Conservation (phyloP, 2,329 filamentous ascomycete genomes). For the Spiromastix sp. region DNA sequence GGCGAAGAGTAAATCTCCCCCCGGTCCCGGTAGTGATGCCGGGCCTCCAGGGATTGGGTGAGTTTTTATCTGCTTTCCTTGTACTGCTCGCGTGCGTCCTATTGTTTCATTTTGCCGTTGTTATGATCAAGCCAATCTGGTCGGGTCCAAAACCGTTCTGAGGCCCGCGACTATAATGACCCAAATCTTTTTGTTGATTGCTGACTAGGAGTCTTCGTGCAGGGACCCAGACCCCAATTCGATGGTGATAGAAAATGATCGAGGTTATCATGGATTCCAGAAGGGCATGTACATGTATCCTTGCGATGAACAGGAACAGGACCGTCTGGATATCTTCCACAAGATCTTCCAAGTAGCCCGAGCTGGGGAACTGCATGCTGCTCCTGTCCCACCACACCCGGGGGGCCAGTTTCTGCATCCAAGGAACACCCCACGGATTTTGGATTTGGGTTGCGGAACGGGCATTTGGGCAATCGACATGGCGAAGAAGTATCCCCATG, state of each 20-base stretch:
- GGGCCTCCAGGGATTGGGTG: background rate
- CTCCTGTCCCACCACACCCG: conserved; percentile 27
- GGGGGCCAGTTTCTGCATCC: too few relatives aligned
- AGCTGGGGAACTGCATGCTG: conserved; percentile 34
- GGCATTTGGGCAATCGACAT: conserved; percentile 89
- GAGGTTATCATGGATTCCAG: conserved; percentile 58
- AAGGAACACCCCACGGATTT: conserved; percentile 36
- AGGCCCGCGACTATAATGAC: too few relatives aligned
- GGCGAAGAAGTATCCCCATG: conserved; percentile 54
- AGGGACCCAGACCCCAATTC: too few relatives aligned
- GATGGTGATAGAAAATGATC: conserved; percentile 65
- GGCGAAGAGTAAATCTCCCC: conserved; percentile 5
- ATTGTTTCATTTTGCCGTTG: background rate
- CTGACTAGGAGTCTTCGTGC: too few relatives aligned
- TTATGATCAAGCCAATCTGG: too few relatives aligned
- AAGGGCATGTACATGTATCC: conserved; percentile 65
- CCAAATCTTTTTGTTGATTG: too few relatives aligned
- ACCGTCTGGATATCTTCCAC: conserved; percentile 73
- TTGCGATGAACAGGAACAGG: conserved; percentile 66
- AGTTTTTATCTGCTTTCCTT: background rate
- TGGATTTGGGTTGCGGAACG: conserved; percentile 71
- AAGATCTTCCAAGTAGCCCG: conserved; percentile 61
- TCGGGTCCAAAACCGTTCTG: too few relatives aligned
- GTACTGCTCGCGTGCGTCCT: background rate
- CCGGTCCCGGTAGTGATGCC: conserved; percentile 6